Evolutionary conservation across 2,329 filamentous ascomycete genomes (phyloP).

Genomic region (Juglanconis juglandina): DNA sequence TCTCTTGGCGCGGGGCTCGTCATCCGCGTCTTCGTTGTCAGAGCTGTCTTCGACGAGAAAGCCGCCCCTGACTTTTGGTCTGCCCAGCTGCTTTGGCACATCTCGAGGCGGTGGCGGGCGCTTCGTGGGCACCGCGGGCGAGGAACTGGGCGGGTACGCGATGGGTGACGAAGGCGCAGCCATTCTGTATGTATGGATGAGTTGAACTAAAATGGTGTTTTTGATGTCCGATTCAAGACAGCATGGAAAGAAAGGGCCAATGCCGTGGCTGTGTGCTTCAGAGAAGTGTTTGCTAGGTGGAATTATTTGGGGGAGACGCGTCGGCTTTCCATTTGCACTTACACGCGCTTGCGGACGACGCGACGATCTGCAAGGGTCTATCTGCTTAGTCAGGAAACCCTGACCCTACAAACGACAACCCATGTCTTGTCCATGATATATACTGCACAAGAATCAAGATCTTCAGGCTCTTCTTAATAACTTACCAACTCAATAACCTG

Average conservation of each 20-base stretch:
- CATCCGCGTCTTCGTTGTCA: conserved; percentile 32
- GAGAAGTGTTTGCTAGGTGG: background rate
- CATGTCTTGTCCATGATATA: background rate
- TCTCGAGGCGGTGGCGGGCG: conserved; percentile 32
- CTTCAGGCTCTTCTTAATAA: too few relatives aligned
- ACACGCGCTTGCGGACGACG: background rate
- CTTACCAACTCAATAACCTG: too few relatives aligned
- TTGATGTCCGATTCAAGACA: background rate
- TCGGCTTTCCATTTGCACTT: background rate
- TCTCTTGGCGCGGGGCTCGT: conserved; percentile 39
- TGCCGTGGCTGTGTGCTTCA: background rate
- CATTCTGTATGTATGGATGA: conserved; percentile 16
- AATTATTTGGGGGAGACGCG: background rate
- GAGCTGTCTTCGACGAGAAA: conserved; percentile 44
- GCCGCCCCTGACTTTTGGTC: conserved; percentile 36
- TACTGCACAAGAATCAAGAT: too few relatives aligned
- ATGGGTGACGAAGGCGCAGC: conserved; percentile 25
- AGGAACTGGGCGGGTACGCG: conserved; percentile 25
- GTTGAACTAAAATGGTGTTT: background rate
- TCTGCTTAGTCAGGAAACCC: background rate
- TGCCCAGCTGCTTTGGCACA: conserved; percentile 25
- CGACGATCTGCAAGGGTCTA: background rate
- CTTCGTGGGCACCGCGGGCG: conserved; percentile 31
- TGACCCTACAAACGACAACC: conserved; percentile 8
- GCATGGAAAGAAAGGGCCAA: background rate